phyloP scores from a whole-genome alignment of 352 stramenopile species.

The Blastocystis sp. region DNA sequence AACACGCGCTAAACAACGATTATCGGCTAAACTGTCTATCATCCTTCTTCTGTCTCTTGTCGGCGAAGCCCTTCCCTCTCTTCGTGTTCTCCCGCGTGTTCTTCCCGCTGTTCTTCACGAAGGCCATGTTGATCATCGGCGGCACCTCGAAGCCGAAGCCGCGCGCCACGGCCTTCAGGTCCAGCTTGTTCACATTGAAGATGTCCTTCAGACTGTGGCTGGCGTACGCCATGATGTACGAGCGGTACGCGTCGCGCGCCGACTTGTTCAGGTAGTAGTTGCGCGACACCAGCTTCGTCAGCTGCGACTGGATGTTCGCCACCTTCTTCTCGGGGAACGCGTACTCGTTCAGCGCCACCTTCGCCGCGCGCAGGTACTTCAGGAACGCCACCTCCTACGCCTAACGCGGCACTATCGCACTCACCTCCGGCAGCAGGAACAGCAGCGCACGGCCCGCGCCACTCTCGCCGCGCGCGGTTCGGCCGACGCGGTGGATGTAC shows the following conservation, averaged over 20 bases:
- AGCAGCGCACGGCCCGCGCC: constrained; percentile 89
- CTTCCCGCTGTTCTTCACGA: constrained; percentile 72
- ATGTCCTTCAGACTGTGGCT: constrained; percentile 95
- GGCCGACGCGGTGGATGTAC: constrained; percentile 87
- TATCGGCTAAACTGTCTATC: constrained; percentile 7
- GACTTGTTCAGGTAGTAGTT: constrained; percentile 98
- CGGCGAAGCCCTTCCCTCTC: constrained; percentile 12
- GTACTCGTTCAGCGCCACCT: constrained; percentile 97
- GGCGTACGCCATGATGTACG: constrained; percentile 94
- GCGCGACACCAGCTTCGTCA: constrained; percentile 95
- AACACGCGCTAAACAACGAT: background rate
- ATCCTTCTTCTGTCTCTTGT: constrained; percentile 35
- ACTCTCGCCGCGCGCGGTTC: constrained; percentile 80
- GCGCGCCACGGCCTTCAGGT: constrained; percentile 89
- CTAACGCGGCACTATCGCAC: background rate
- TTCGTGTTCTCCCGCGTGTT: constrained; percentile 25
- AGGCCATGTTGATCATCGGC: constrained; percentile 90
- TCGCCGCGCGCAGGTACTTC: constrained; percentile 92
- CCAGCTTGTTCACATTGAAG: constrained; percentile 94
- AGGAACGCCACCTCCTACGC: constrained; percentile 90
- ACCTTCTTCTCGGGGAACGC: constrained; percentile 95
- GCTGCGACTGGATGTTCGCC: constrained; percentile 80
- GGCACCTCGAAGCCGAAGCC: constrained; percentile 95
- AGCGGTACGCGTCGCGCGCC: constrained; percentile 92
- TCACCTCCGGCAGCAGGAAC: constrained; percentile 89